Evolutionary conservation across 805 yeast species (phyloP).

Genomic region (Saturnispora sanitii): DNA sequence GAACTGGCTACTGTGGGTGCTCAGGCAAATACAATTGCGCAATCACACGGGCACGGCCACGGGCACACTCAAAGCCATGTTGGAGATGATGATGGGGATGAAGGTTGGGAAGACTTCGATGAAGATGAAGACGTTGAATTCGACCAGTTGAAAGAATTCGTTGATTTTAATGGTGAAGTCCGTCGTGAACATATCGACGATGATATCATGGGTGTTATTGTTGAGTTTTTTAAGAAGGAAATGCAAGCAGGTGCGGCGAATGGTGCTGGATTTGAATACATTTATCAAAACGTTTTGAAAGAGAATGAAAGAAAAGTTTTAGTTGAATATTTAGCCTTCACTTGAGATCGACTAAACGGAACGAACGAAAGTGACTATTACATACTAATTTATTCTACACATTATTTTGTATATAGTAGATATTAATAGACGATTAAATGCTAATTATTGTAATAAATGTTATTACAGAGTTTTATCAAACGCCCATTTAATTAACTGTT

Average conservation of each 20-base stretch:
- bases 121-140: constrained; percentile 50
- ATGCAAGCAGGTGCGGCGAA: too few relatives aligned
- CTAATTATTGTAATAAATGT: too few relatives aligned
- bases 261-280: constrained; percentile 42
- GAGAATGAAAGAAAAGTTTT: constrained; percentile 47
- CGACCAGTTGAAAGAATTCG: constrained; percentile 51
- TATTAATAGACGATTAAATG: too few relatives aligned
- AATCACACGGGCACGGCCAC: too few relatives aligned
- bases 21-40: constrained; percentile 27
- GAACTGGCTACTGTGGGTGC: constrained; percentile 61
- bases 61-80: constrained; percentile 32
- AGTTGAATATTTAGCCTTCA: constrained; percentile 32
- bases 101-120: constrained; percentile 72
- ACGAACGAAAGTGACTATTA: neutral
- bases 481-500: too few relatives aligned
- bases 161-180: constrained; percentile 32
- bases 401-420: too few relatives aligned
- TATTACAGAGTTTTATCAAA: too few relatives aligned
- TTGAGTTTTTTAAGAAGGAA: constrained; percentile 48
- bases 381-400: neutral
- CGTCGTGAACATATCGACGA: constrained; percentile 15
- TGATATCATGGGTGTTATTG: constrained; percentile 30
- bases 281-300: constrained; percentile 34
- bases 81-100: constrained; percentile 37
- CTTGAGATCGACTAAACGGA: constrained; percentile 5